Conservation (phyloP, 352 stramenopile genomes). For the Phytophthora pluvialis region DNA sequence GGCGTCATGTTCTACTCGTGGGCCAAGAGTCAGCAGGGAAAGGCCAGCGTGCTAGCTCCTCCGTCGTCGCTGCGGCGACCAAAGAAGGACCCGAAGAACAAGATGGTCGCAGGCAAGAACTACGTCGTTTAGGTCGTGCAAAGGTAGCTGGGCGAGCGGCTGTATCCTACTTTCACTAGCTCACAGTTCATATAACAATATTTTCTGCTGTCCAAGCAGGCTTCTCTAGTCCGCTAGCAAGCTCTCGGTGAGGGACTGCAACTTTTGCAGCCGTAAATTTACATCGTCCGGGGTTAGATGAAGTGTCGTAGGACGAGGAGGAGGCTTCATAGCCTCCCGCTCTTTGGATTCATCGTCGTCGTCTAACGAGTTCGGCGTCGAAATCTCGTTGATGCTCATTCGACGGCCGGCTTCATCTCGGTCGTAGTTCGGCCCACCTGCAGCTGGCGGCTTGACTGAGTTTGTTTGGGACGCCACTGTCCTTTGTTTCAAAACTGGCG, state of each 20-base stretch:
- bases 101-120: slow-evolving; percentile 72
- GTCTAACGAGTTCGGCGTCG: slow-evolving; percentile 17
- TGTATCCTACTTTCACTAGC: slow-evolving; percentile 34
- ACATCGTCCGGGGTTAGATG: slow-evolving; percentile 39
- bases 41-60: slow-evolving; percentile 27
- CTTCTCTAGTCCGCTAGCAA: slow-evolving; percentile 53
- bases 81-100: slow-evolving; percentile 35
- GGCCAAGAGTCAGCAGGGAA: slow-evolving; percentile 74
- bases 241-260: slow-evolving; percentile 67
- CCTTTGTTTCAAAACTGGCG: slow-evolving; percentile 3
- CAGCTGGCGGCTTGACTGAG: neutral
- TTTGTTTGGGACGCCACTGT: slow-evolving; percentile 33
- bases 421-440: neutral
- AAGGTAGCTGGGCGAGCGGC: neutral
- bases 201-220: slow-evolving; percentile 1
- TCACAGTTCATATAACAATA: slow-evolving; percentile 31
- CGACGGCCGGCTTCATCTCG: slow-evolving; percentile 13
- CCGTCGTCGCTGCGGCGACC: slow-evolving; percentile 17
- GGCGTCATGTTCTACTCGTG: slow-evolving; percentile 90
- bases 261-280: slow-evolving; percentile 46
- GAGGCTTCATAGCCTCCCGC: slow-evolving; percentile 1
- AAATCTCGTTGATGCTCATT: slow-evolving; percentile 47
- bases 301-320: slow-evolving; percentile 1
- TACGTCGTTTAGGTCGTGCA: slow-evolving; percentile 57
- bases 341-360: neutral